Base-by-base conservation (phyloP, 1,284 basidiomycete genomes). In the Cystobasidiaceae sp. region DNA sequence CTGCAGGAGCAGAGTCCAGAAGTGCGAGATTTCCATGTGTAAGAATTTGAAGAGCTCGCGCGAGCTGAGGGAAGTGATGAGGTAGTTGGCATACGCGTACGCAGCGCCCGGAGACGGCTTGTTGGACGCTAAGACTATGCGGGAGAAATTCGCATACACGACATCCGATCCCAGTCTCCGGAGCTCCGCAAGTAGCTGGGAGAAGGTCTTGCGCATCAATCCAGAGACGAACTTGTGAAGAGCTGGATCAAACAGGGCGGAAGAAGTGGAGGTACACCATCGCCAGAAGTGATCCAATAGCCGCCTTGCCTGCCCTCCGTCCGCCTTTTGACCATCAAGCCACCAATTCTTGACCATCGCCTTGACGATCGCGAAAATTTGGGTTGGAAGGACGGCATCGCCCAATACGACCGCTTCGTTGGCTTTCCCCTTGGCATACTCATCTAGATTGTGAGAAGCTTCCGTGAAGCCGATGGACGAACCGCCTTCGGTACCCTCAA, bases 141-240 rank as follows among this genome's bases (percentile, higher is more conserved):
- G 85, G 70, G 88, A 87, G 76, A 97, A 93, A 75, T 97, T 92
- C n/a, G 93, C 94, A 69, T 93, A 93, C 27, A 98, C 85, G 61
- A 98, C 87, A 65, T 89, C 86, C 0, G 93, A 93, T 0, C 96
- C 96, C 0, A 99, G 81, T 13, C 96, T 85, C 75, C 90, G 93
- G 80, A 97, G 96, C 77, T 99, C 96, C 11, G 93, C 93, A 15
- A 98, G 82, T 66, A 98, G 82, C 78, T 98, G 96, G 46, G 97
- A 88, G 76, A 98, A 93, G 0, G 90, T 94, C 81, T 99, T 98
- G 69, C 90, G 86, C 96, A 99, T 98, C 56, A 98, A 83, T 8
- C 93, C 89, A 71, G 93, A 88, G 13, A 98, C 80, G 79, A 98
- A 99, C 0, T 89, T 86, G 75, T 97, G 92, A 5, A 98, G 82